A percentile compares a stretch with the other conserved stretches of the same genome.
Evolutionary conservation across 345 rosid species (phyloP).

Genomic region (Gossypium thurberi): DNA sequence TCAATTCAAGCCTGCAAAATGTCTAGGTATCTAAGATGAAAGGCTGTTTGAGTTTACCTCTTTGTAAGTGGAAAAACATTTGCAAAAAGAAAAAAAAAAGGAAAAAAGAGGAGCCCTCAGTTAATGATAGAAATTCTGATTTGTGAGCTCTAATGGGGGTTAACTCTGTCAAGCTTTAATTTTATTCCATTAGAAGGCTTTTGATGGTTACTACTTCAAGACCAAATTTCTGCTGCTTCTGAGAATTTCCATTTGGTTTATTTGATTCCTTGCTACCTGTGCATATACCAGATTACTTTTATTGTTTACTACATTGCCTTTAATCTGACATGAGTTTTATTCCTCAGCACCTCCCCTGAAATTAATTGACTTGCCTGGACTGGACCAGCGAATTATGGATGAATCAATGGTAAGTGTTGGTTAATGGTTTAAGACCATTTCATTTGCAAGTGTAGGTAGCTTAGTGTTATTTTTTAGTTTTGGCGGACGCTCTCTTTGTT

Average conservation of each 20-base stretch:
- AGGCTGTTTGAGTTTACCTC: neutral
- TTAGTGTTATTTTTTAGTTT: neutral
- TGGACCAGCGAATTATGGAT: conserved; percentile 86
- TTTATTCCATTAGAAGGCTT: neutral
- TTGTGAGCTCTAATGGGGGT: neutral
- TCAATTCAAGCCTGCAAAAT: neutral
- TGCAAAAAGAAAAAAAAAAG: neutral
- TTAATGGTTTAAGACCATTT: conserved; percentile 6
- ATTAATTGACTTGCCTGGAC: conserved; percentile 87
- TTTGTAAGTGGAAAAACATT: neutral
- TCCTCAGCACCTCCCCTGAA: conserved; percentile 85
- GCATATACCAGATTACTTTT: neutral
- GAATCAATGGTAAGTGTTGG: conserved; percentile 65
- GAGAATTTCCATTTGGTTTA: conserved; percentile 3
- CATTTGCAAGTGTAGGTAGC: neutral
- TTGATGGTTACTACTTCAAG: neutral
- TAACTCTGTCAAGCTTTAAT: neutral
- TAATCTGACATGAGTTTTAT: neutral
- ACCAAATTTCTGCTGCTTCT: neutral
- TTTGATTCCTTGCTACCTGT: neutral
- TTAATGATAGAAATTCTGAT: neutral
- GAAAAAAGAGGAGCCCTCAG: too few relatives aligned
- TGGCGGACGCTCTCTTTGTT: neutral
- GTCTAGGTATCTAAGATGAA: neutral
- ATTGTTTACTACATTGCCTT: neutral